Percentiles rank a stretch among this genome's conserved stretches.
Conservation (phyloP, 2,329 filamentous ascomycete species). For the Neofusicoccum sp. region DNA sequence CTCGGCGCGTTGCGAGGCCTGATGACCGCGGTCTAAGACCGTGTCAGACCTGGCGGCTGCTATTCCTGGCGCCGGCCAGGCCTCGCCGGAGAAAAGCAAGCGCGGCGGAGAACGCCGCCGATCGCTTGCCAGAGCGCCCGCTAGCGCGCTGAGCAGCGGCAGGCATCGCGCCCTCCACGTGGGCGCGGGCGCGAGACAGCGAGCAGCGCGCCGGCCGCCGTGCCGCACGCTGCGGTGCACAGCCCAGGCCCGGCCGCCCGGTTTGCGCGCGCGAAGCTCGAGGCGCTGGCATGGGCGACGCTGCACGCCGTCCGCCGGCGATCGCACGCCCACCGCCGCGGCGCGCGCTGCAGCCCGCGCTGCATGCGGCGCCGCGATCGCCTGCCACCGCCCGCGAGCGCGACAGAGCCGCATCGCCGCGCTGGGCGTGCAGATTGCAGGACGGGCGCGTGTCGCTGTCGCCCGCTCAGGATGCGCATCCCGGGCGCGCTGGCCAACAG, state of each 20-base stretch:
- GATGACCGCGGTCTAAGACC: constrained; percentile 18
- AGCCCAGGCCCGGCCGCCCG: neutral
- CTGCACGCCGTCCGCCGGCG: neutral
- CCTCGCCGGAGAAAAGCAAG: constrained; percentile 13
- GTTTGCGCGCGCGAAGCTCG: constrained; percentile 11
- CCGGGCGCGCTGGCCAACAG: constrained; percentile 3
- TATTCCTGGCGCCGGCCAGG: constrained; percentile 11
- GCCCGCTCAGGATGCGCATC: neutral
- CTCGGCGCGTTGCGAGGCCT: constrained; percentile 17
- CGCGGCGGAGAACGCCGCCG: constrained; percentile 16
- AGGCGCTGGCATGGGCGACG: neutral
- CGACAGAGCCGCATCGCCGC: neutral
- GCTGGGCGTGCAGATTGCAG: neutral
- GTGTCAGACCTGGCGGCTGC: constrained; percentile 14
- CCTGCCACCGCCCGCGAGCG: neutral
- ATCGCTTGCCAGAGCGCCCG: neutral
- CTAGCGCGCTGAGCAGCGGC: constrained; percentile 9
- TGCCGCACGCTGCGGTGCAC: constrained; percentile 1
- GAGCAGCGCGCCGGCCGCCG: neutral
- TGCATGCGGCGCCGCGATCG: neutral
- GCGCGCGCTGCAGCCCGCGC: neutral
- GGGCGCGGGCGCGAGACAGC: constrained; percentile 7
- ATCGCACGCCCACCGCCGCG: neutral
- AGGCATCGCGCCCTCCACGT: constrained; percentile 12
- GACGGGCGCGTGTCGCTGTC: neutral